Percentiles rank a stretch among this genome's conserved stretches.
phyloP scores from a whole-genome alignment of 1,284 basidiomycete genomes.

The Fomitopsis pinicola region DNA sequence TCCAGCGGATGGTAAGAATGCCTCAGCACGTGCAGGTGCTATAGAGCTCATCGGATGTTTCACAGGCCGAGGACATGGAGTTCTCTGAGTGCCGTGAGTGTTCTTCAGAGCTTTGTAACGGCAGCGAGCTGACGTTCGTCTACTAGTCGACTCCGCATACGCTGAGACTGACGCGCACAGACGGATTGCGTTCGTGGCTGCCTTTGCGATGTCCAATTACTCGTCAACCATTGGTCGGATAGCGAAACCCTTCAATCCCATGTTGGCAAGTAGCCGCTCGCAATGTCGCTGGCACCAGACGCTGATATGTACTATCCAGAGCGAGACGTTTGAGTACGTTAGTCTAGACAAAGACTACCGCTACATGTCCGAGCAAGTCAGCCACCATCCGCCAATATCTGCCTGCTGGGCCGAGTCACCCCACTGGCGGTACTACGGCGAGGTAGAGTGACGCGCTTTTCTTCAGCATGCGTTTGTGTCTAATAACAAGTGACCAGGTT shows the following conservation, averaged over 20 bases:
- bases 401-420: slow-evolving; percentile 94
- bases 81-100: slow-evolving; percentile 86
- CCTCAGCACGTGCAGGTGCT: neutral
- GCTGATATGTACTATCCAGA: slow-evolving; percentile 29
- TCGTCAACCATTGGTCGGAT: slow-evolving; percentile 93
- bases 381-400: slow-evolving; percentile 96
- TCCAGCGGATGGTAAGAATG: slow-evolving; percentile 69
- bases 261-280: slow-evolving; percentile 55
- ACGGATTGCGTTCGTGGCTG: slow-evolving; percentile 91
- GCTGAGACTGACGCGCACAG: slow-evolving; percentile 75
- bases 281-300: neutral
- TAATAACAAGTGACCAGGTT: slow-evolving; percentile 41
- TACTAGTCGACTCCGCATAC: slow-evolving; percentile 78
- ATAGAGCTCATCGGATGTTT: neutral
- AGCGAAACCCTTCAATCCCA: slow-evolving; percentile 94
- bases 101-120: slow-evolving; percentile 1
- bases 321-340: slow-evolving; percentile 95
- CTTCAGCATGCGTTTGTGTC: neutral
- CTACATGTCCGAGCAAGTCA: slow-evolving; percentile 94
- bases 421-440: slow-evolving; percentile 89
- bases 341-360: slow-evolving; percentile 85
- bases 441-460: slow-evolving; percentile 42
- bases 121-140: neutral
- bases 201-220: slow-evolving; percentile 98
- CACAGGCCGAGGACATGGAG: slow-evolving; percentile 89